Evolutionary conservation across 108 stramenopile genomes (phyloP), one percentile per base, ranked within the genome.

Genomic region (Nannochloropsis salina): DNA sequence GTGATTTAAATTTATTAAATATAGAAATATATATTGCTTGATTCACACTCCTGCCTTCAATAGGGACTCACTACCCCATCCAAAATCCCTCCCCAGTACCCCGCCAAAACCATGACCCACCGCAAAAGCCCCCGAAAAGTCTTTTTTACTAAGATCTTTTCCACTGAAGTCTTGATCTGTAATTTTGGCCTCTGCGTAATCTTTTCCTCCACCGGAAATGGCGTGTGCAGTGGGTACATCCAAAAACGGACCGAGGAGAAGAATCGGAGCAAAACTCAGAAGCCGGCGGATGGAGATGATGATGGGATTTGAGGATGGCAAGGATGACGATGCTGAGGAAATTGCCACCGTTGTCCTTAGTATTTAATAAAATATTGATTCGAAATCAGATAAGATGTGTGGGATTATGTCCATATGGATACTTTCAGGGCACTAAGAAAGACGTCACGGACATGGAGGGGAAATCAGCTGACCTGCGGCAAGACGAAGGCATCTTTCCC

Each of bases 121-220:
- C 61, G 61, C 61, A n/a, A 74, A 74, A 8, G 61, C 61, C 20
- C 61, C 61, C 6, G 61, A 74, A 74, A 74, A 74, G n/a, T 74
- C 61, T 74, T 74, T 74, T 4, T 74, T 74, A 6, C 61, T 74
- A 3, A n/a, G 3, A 3, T 74, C 61, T n/a, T 74, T 74, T 15
- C 61, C 61, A 74, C 61, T 74, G 61, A 74, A 74, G 6, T 74
- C 61, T 74, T 74, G 61, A 8, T 74, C 61, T n/a, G 61, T 2
- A 74, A 74, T 74, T 74, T 74, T 74, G 61, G 61, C 61, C 61
- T 74, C 61, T 3, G 61, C 61, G 61, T 74, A 74, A 74, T 74
- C 61, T n/a, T 74, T 74, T 4, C 61, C 61, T n/a, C 61, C 61
- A 4, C 61, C 61, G 20, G 61, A 74, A 74, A 74, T 74, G n/a